Base-by-base conservation (phyloP, 129 eudicot species). In the Mikania micrantha region DNA sequence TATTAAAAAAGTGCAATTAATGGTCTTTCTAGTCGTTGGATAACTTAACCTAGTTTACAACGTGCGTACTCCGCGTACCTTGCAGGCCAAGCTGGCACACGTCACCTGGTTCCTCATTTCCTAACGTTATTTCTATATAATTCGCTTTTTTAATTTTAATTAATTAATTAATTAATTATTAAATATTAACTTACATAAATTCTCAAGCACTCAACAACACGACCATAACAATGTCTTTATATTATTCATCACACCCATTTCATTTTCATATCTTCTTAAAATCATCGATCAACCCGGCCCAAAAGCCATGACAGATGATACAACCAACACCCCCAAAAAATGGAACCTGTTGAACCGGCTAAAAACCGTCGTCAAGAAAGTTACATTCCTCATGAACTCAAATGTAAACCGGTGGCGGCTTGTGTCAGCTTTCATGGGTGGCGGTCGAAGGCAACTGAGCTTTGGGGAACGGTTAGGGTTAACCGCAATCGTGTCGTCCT, bases 361-460 rank as follows among this genome's bases (percentile, higher is more conserved):
- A 17, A 84, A 66, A 50, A 80, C 69, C 42, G 84, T 85, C 0
- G 85, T 90, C 36, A 84, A 79, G 47, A 90, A 85, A 62, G 70
- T 90, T 7, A 85, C 63, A 17, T 75, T 84, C 27, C 60, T 90
- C 44, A 39, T 87, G 60, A 70, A 79, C 29, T 77, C 84, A 56
- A 79, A 77, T 15, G 7, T 85, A 0, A 72, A 75, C 60, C 69
- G 75, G 57, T 83, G 81, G 87, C 77, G 78, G 40, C 47, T 87
- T 0, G 82, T 86, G 1, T 82, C 90, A 2, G 19, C 74, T 0
- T 56, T 87, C 56, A 73, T 77, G 1, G 39, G 73, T 9, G 48
- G 59, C 13, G 31, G 76, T 20, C 70, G 77, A 27, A 73, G 68
- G 53, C 72, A 81, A 45, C 49, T 87, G 80, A 84, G 90, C 81